Base-by-base conservation (phyloP, 805 yeast genomes). In the Myxozyma vanderwaltii region DNA sequence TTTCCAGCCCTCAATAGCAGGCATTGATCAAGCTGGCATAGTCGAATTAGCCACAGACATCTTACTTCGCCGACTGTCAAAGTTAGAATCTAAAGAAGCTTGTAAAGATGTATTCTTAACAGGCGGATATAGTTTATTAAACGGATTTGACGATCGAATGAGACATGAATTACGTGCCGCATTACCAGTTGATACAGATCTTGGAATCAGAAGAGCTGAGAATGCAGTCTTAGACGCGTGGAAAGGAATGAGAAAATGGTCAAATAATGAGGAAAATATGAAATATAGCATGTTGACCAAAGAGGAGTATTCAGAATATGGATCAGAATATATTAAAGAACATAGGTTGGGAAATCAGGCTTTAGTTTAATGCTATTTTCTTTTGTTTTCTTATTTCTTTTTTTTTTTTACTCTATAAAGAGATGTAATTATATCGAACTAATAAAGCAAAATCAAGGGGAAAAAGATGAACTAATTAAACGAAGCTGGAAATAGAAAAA, bases 11-110 rank as follows among this genome's bases (percentile, higher is more conserved):
- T 81, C 86, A 7, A 90, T 94, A 63, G 96, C 95, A 0, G 99
- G 99, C 23, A 77, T 91, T 23, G 99, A 94, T 72, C 98, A 91
- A 74, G 96, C 97, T 0, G 98, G 98, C 27, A 79, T 94, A n/a
- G 71, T 82, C 24, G 98, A 94, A 72, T 74, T 91, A 41, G 79
- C 85, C 56, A 86, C 85, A 64, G 87, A 85, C 58, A 78, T 89
- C 6, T 69, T 91, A 4, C 69, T 82, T 41, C 80, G 84, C 49
- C 79, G 91, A 67, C 76, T 85, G 23, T 83, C 82, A 29, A 75
- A 81, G 0, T 88, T 85, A 4, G 77, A 81, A 40, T 73, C 79
- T 23, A 75, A 79, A 27, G 74, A 81, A 35, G 70, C 87, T 26
- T 65, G 67, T 3, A 55, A 66, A 6, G 89, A 91, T 70, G 77